Percentiles rank a stretch among this genome's conserved stretches.
These are phyloP conservation scores for Paecilomyces niveus DNA, from an alignment of 2,329 filamentous ascomycete genomes.

Conservation along the genomic window DNA sequence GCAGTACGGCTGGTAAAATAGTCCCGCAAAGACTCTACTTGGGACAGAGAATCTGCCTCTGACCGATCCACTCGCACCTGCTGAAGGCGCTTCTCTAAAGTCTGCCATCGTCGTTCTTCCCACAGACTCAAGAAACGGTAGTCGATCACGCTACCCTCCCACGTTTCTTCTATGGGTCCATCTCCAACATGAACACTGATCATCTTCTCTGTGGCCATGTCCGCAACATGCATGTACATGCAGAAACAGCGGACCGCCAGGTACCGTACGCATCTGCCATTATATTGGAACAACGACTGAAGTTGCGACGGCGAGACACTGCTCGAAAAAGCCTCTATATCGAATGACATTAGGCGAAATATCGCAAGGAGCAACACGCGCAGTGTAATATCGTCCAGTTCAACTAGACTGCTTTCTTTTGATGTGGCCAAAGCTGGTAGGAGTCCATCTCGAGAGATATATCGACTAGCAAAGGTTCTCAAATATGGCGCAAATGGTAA, in stretches of 20 bases:
- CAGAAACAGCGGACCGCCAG: constrained; percentile 76
- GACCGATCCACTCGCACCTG: constrained; percentile 15
- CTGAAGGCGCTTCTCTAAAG: constrained; percentile 25
- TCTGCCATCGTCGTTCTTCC: constrained; percentile 52
- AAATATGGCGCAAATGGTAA: constrained; percentile 77
- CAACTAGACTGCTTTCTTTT: constrained; percentile 19
- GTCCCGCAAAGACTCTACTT: constrained; percentile 21
- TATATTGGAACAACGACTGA: constrained; percentile 58
- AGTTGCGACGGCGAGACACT: constrained; percentile 61
- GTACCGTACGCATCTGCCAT: constrained; percentile 60
- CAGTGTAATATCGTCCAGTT: constrained; percentile 32
- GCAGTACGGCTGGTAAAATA: constrained; percentile 54
- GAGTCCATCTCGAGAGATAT: constrained; percentile 25
- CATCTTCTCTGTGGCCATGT: constrained; percentile 68
- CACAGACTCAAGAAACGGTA: constrained; percentile 65
- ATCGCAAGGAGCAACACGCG: constrained; percentile 55
- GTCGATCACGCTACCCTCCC: constrained; percentile 71
- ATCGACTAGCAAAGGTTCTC: constrained; percentile 60
- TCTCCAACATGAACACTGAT: constrained; percentile 59
- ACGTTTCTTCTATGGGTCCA: constrained; percentile 58
- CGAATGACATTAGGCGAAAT: constrained; percentile 73
- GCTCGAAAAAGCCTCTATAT: constrained; percentile 59
- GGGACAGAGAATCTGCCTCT: constrained; percentile 12
- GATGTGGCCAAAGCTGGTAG: constrained; percentile 25
- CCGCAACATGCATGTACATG: constrained; percentile 70